Base-by-base conservation (phyloP, 2,329 filamentous ascomycete genomes). In the Penicillium decumbens region DNA sequence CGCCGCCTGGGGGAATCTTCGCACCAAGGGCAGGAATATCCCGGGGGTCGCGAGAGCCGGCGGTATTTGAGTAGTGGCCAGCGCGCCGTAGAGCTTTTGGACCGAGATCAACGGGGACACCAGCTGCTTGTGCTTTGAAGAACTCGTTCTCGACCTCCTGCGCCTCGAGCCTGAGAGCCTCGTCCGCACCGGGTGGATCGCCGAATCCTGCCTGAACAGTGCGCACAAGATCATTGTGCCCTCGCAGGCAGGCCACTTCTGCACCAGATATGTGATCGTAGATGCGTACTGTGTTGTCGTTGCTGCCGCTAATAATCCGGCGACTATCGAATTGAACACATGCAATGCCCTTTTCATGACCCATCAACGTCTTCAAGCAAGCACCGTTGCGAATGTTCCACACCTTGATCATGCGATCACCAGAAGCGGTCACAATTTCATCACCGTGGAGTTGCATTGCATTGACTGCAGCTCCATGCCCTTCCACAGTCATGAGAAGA, bases 321-420 rank as follows among this genome's bases (percentile, higher is more conserved):
- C 89, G 84, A 24, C 89, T 90, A 66, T 98, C 93, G 65, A 93
- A 97, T 70, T 98, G 92, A 13, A 98, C 91, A 67, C 93, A 98
- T 2, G 93, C 93, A 61, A 98, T 97, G 28, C 93, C 93, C 68
- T 98, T 98, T 55, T 82, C 83, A 63, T 98, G 93, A 1, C 92
- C 93, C 33, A 88, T 78, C 29, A 95, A 83, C 0, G 88, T 95
- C 61, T 87, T 83, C 39, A 80, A 78, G 67, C 88, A 92, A 38
- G 80, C 75, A 49, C 89, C 88, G 6, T 83, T 87, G 15, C 85
- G 85, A 75, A 95, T 88, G 67, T 95, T 86, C 93, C 93, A 98
- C 18, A 96, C 80, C 68, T 95, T 96, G 72, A 98, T 91, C 55
- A 87, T 83, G 32, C 93, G 85, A 67, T 98, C 93, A 15, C 93